Conservation (phyloP, 768 basidiomycete species). For the Xerocomellus dryophilus region DNA sequence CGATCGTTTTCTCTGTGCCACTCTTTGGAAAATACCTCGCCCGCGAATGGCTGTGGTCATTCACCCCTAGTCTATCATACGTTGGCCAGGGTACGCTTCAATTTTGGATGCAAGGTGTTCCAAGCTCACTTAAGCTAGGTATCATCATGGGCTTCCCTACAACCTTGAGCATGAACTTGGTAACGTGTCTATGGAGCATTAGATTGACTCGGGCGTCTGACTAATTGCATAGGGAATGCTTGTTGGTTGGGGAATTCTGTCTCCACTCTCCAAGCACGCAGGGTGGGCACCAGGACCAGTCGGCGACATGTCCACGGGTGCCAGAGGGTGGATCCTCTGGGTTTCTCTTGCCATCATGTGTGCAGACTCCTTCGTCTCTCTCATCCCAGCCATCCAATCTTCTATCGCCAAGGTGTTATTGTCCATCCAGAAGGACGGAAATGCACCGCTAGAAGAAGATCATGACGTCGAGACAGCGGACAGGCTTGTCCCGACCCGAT, state of each 20-base stretch:
- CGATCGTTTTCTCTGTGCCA: constrained; percentile 82
- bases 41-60: constrained; percentile 87
- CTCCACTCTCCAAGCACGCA: constrained; percentile 72
- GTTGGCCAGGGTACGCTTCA: constrained; percentile 73
- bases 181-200: constrained; percentile 32
- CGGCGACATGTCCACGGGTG: constrained; percentile 79
- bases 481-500: constrained; percentile 73
- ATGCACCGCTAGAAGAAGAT: constrained; percentile 32
- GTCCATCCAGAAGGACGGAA: constrained; percentile 26
- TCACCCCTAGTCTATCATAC: constrained; percentile 88
- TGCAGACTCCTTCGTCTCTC: constrained; percentile 83
- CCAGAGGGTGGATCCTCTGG: constrained; percentile 99
- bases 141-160: constrained; percentile 99
- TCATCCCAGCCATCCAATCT: constrained; percentile 69
- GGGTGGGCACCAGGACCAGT: constrained; percentile 97
- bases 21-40: constrained; percentile 83
- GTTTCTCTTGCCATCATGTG: constrained; percentile 93
- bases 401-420: constrained; percentile 39
- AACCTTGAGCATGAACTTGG: constrained; percentile 89
- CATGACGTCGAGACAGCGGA: constrained; percentile 75
- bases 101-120: neutral
- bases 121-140: constrained; percentile 41
- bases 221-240: constrained; percentile 72
- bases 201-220: constrained; percentile 1
- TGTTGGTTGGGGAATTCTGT: constrained; percentile 94